phyloP scores from a whole-genome alignment of 1,284 basidiomycete genomes.

The Cystobasidium sp. region DNA sequence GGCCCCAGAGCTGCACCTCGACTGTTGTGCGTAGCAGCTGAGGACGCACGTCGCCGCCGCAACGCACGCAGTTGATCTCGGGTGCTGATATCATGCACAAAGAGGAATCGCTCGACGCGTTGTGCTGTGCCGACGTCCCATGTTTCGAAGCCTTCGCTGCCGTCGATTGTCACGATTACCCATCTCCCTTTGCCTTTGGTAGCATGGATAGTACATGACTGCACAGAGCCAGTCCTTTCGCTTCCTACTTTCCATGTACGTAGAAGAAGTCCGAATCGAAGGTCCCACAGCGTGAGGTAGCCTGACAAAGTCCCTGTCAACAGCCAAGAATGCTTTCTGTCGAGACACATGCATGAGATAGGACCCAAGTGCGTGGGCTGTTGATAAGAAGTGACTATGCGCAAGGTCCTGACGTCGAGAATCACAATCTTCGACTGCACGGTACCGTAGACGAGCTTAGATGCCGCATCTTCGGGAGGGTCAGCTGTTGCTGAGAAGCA shows the following conservation, averaged over 20 bases:
- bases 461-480: slow-evolving; percentile 51
- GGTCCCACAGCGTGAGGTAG: slow-evolving; percentile 86
- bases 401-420: slow-evolving; percentile 87
- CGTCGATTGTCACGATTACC: slow-evolving; percentile 79
- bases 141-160: slow-evolving; percentile 53
- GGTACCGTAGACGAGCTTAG: slow-evolving; percentile 75
- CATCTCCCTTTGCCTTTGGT: slow-evolving; percentile 75
- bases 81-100: slow-evolving; percentile 2
- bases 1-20: background rate
- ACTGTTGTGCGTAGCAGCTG: background rate
- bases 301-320: slow-evolving; percentile 84
- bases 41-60: background rate
- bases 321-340: slow-evolving; percentile 81
- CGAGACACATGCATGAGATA: slow-evolving; percentile 80
- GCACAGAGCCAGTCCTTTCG: slow-evolving; percentile 64
- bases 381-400: slow-evolving; percentile 71
- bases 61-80: background rate
- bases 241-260: slow-evolving; percentile 77
- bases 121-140: slow-evolving; percentile 58
- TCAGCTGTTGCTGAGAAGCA: background rate
- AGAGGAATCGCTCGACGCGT: slow-evolving; percentile 55
- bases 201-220: slow-evolving; percentile 78
- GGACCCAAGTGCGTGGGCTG: slow-evolving; percentile 85
- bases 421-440: slow-evolving; percentile 75
- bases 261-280: slow-evolving; percentile 86